Conservation (phyloP, 371 early-diverging fungal genomes). For the Rhizopus arrhizus region DNA sequence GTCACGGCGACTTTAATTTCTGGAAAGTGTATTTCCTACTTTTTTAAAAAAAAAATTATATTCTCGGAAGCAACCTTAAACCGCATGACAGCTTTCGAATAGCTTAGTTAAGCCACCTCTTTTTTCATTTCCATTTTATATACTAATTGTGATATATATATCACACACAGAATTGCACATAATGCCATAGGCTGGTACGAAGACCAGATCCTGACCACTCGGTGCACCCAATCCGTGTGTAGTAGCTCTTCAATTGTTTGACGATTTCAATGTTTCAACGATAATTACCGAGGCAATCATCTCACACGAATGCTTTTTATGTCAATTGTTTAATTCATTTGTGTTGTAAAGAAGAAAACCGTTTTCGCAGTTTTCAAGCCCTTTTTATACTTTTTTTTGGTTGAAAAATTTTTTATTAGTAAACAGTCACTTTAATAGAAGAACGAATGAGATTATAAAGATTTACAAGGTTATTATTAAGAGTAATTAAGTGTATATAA, state of each 20-base stretch:
- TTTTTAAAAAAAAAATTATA: background rate
- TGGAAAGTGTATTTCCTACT: no score
- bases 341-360: constrained; percentile 30
- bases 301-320: constrained; percentile 46
- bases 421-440: constrained; percentile 2
- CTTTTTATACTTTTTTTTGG: constrained; percentile 27
- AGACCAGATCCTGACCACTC: constrained; percentile 31
- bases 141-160: constrained; percentile 14
- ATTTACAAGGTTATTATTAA: background rate
- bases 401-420: background rate
- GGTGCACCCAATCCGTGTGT: constrained; percentile 37
- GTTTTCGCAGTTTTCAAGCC: constrained; percentile 10
- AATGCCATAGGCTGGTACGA: constrained; percentile 34
- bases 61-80: no score
- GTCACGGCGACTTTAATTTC: no score
- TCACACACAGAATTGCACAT: constrained; percentile 36
- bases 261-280: constrained; percentile 40
- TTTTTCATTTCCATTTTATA: constrained; percentile 12
- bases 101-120: background rate
- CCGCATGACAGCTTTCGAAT: background rate
- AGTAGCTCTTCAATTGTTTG: constrained; percentile 38
- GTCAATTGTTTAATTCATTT: constrained; percentile 30
- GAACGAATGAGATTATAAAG: background rate
- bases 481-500: background rate
- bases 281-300: constrained; percentile 32